Conservation (phyloP, 1,284 basidiomycete species). For the Cutaneotrichosporon curvatum region DNA sequence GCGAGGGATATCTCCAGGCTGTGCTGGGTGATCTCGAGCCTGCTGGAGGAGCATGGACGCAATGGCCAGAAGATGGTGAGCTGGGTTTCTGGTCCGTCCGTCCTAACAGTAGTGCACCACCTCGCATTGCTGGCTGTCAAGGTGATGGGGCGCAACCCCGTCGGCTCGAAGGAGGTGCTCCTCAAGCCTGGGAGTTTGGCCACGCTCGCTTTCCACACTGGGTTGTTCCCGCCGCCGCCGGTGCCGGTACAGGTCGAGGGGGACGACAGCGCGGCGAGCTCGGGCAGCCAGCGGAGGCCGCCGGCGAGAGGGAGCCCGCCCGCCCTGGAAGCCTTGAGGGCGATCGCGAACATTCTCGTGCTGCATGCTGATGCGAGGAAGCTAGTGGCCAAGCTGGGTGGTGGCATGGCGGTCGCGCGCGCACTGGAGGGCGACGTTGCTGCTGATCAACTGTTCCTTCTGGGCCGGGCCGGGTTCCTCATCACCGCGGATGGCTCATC, state of each 20-base stretch:
- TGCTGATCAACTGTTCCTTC: constrained; percentile 34
- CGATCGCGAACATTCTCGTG: constrained; percentile 34
- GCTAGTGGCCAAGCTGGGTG: constrained; percentile 21
- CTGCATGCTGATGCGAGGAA: constrained; percentile 27
- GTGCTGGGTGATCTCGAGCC: constrained; percentile 57
- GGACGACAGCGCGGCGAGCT: background rate
- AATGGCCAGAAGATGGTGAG: constrained; percentile 31
- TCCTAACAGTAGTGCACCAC: constrained; percentile 18
- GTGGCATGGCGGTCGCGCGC: constrained; percentile 23
- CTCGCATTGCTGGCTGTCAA: constrained; percentile 66
- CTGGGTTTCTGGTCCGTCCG: background rate
- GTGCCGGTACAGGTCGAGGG: background rate
- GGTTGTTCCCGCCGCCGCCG: constrained; percentile 6
- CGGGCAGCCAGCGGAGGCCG: background rate
- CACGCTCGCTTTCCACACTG: constrained; percentile 31
- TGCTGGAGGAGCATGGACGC: constrained; percentile 45
- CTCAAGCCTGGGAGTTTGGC: constrained; percentile 38
- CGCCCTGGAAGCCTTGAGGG: constrained; percentile 28
- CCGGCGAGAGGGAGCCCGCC: background rate
- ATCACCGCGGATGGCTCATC: constrained; percentile 29
- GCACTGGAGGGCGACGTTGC: constrained; percentile 19
- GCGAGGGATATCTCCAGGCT: constrained; percentile 51
- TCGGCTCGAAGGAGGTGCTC: constrained; percentile 58
- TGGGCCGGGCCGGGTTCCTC: constrained; percentile 39
- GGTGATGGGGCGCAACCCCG: constrained; percentile 62